Conservation (phyloP, 2,329 filamentous ascomycete genomes). For the Calonectria pauciramosa region DNA sequence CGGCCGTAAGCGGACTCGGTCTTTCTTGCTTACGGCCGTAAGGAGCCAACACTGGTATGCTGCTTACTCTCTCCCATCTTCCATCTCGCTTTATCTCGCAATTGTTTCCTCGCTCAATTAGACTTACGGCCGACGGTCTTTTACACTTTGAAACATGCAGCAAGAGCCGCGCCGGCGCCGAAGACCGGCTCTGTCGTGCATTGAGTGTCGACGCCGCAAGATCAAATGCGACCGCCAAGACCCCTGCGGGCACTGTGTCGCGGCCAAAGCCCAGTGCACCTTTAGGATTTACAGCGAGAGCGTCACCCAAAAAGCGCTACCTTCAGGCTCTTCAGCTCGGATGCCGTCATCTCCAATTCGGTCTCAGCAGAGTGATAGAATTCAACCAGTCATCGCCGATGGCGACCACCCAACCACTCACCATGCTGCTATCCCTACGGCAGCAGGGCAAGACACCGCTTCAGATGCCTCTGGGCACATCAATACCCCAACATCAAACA, state of each 20-base stretch:
- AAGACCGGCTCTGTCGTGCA: constrained; percentile 15
- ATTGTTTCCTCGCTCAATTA: background rate
- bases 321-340: background rate
- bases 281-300: background rate
- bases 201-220: constrained; percentile 23
- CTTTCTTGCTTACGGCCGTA: background rate
- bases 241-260: constrained; percentile 16
- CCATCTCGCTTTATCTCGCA: background rate
- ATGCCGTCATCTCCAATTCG: background rate
- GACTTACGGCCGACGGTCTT: background rate
- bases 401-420: no score
- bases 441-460: background rate
- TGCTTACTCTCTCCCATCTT: background rate
- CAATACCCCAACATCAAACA: background rate
- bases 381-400: background rate
- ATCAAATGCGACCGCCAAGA: constrained; percentile 21
- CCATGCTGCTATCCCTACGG: background rate
- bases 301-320: background rate
- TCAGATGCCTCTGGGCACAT: background rate
- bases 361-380: background rate
- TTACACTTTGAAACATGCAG: background rate
- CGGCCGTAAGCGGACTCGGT: background rate
- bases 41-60: background rate
- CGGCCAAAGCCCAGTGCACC: background rate
- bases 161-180: constrained; percentile 12